Evolutionary conservation across 2,329 filamentous ascomycete genomes (phyloP).

Genomic region (Aspergillus ustus): DNA sequence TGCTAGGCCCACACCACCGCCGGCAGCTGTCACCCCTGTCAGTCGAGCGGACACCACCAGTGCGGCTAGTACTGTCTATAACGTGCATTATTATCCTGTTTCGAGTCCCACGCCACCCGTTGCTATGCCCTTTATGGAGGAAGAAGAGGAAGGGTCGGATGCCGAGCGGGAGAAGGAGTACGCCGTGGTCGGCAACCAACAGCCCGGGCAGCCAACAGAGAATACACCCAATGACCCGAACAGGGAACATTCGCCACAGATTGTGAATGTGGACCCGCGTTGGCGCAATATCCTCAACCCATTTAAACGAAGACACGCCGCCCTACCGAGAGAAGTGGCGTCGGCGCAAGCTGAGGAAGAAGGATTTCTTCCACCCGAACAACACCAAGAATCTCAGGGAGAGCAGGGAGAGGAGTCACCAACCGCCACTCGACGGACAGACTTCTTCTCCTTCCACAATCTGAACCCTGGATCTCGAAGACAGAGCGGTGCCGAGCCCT

Average conservation of each 20-base stretch:
- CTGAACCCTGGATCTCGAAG: constrained; percentile 46
- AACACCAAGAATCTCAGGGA: constrained; percentile 34
- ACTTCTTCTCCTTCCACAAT: constrained; percentile 55
- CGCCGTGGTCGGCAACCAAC: constrained; percentile 19
- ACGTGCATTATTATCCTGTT: constrained; percentile 64
- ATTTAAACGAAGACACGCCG: constrained; percentile 62
- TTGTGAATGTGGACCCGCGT: constrained; percentile 36
- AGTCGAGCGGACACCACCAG: constrained; percentile 66
- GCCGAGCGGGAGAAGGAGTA: constrained; percentile 30
- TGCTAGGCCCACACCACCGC: constrained; percentile 47
- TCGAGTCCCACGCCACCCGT: constrained; percentile 52
- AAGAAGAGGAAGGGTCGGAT: constrained; percentile 35
- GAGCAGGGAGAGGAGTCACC: constrained; percentile 51
- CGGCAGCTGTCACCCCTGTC: constrained; percentile 58
- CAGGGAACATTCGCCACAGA: constrained; percentile 38
- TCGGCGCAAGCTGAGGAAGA: constrained; percentile 58
- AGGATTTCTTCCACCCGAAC: constrained; percentile 20
- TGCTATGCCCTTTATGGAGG: constrained; percentile 39
- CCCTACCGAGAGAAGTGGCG: constrained; percentile 64
- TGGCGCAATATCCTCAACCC: constrained; percentile 61
- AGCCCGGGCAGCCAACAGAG: constrained; percentile 17
- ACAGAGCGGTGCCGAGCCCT: constrained; percentile 42
- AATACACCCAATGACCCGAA: constrained; percentile 26
- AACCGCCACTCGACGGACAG: constrained; percentile 50
- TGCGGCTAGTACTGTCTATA: constrained; percentile 67